Conservation (phyloP, 2,329 filamentous ascomycete genomes). For the Beauveria pseudobassiana region DNA sequence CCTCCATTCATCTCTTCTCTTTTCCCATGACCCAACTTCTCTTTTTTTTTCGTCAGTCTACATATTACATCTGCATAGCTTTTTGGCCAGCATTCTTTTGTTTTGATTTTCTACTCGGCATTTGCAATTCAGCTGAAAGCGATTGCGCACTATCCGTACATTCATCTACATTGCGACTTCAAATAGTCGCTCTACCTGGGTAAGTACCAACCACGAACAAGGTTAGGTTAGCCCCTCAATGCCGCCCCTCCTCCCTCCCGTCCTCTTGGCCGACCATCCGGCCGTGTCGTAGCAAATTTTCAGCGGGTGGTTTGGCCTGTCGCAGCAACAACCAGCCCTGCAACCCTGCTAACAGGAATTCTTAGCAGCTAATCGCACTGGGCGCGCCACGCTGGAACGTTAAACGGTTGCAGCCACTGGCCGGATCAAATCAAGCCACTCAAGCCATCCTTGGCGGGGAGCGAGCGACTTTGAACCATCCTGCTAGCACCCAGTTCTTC, state of each 20-base stretch:
- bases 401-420: no score
- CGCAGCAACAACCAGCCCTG: not conserved
- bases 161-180: no score
- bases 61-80: not conserved
- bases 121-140: not conserved
- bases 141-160: no score
- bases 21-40: no score
- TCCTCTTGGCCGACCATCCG: no score
- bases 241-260: not conserved
- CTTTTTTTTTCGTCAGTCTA: not conserved
- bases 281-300: not conserved
- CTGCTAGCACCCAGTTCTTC: not conserved
- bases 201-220: not conserved
- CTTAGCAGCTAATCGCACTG: not conserved
- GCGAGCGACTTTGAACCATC: not conserved
- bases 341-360: not conserved
- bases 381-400: no score
- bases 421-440: not conserved
- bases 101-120: not conserved
- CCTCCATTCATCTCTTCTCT: no score
- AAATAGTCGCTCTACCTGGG: not conserved
- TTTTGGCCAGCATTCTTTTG: not conserved
- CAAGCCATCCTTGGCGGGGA: not conserved
- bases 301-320: not conserved
- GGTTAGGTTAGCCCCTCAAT: slow-evolving; percentile 1